Evolutionary conservation across 163 green algal species (phyloP).

Genomic region (Scenedesmus sp.): DNA sequence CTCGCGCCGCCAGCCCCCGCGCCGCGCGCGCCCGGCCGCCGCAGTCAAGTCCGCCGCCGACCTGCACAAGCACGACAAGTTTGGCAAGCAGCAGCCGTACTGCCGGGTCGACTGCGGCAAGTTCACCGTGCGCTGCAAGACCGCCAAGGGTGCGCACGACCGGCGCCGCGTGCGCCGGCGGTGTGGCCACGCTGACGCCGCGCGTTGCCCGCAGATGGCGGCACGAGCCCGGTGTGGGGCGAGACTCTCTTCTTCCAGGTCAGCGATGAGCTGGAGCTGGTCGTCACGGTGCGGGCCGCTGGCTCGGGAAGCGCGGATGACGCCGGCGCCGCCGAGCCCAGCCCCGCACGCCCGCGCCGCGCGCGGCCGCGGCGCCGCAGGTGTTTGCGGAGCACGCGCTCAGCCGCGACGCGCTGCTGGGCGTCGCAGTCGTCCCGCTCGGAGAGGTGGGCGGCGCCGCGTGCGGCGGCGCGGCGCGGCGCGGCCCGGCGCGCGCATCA

Average conservation of each 20-base stretch:
- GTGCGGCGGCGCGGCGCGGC: no score
- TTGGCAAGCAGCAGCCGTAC: constrained; percentile 32
- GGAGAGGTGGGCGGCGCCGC: background rate
- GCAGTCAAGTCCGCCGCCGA: constrained; percentile 18
- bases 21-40: no score
- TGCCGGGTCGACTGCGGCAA: constrained; percentile 11
- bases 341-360: no score
- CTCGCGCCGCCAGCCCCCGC: no score
- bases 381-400: constrained; percentile 27
- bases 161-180: background rate
- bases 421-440: constrained; percentile 12
- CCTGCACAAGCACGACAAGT: constrained; percentile 35
- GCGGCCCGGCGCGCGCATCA: no score
- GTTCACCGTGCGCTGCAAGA: constrained; percentile 17
- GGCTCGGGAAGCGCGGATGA: no score
- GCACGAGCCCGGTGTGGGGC: constrained; percentile 9
- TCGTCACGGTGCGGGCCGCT: background rate
- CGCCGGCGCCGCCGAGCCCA: no score
- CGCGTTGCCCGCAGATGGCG: constrained; percentile 4
- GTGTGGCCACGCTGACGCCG: no score
- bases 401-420: constrained; percentile 4
- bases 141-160: constrained; percentile 16
- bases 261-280: constrained; percentile 9
- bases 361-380: constrained; percentile 12
- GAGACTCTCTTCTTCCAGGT: constrained; percentile 33